Base-by-base conservation (phyloP, 2,329 filamentous ascomycete genomes). In the Atkinsonella hypoxylon region DNA sequence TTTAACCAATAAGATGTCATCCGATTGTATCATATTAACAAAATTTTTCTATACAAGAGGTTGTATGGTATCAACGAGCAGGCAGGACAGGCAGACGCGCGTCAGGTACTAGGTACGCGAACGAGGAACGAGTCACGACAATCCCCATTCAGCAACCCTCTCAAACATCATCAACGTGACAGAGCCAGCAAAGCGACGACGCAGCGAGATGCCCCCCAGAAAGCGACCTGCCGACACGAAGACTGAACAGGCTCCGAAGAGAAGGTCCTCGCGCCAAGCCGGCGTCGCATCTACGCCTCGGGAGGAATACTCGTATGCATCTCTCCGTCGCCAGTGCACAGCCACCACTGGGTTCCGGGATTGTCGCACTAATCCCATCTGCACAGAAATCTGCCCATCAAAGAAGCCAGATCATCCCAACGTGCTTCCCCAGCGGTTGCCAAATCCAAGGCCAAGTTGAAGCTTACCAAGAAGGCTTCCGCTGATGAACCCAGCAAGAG, bases 231-330 rank as follows among this genome's bases (percentile, higher is more conserved):
- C 53, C 3, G 51, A 50, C 6, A 45, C 47, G 12, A 30, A 45
- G 17, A 22, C 31, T 10, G 57, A 62, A 45, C 56, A 60, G 8
- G 15, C 53, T 2, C 51, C 58, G 47, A 62, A 63, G 53, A 56
- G 62, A 42, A 58, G 61, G 3, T 64, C 61, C 11, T 53, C 57
- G 36, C 61, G 62, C 17, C 57, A 60, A 40, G 57, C 58, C 3
- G 52, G 50, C 0, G 52, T 50, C 0, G 46, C 51, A 4, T 48
- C 48, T n/a, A 7, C 43, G 8, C 26, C 11, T 11, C 26, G 22
- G 8, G 17, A 45, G 3, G 26, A 31, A n/a, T n/a, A n/a, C n/a
- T n/a, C n/a, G 22, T 45, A 30, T n/a, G 18, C 12, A 47, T 15
- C 34, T 15, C 4, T 15, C 34, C 3, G 34, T 15, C 34, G 11